Conservation (phyloP, 345 rosid species). For the Salix suchowensis region DNA sequence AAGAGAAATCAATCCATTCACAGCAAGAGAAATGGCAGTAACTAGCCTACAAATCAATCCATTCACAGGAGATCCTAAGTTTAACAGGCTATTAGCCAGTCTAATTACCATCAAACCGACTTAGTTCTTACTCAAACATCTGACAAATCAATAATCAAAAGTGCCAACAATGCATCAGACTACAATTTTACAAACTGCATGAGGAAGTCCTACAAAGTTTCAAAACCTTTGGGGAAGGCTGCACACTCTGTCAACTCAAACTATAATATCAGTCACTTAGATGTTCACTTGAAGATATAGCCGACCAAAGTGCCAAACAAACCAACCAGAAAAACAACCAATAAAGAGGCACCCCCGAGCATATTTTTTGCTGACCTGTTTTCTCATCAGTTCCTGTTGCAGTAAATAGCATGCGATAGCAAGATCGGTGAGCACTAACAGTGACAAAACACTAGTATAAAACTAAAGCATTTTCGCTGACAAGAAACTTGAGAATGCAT, state of each 20-base stretch:
- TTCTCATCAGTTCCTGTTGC: slow-evolving; percentile 58
- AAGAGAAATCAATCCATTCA: neutral
- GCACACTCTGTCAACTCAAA: neutral
- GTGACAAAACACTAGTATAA: neutral
- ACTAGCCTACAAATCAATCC: neutral
- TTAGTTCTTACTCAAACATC: neutral
- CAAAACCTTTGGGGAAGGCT: neutral
- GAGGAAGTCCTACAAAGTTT: neutral
- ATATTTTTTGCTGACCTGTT: slow-evolving; percentile 40
- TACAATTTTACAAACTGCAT: neutral
- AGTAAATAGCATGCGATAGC: neutral
- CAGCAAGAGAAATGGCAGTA: neutral
- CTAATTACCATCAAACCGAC: neutral
- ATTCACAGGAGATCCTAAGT: neutral
- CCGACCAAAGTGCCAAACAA: slow-evolving; percentile 54
- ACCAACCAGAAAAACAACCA: slow-evolving; percentile 49
- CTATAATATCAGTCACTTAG: neutral
- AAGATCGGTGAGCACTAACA: neutral
- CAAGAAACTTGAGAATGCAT: neutral
- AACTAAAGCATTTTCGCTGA: neutral
- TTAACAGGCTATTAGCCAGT: neutral
- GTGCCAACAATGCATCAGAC: neutral
- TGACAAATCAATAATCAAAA: neutral
- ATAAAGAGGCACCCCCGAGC: slow-evolving; percentile 42
- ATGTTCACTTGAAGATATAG: slow-evolving; percentile 44